These are phyloP conservation scores for Colletotrichum destructivum DNA, from an alignment of 2,329 filamentous ascomycete genomes.

Conservation along the genomic window DNA sequence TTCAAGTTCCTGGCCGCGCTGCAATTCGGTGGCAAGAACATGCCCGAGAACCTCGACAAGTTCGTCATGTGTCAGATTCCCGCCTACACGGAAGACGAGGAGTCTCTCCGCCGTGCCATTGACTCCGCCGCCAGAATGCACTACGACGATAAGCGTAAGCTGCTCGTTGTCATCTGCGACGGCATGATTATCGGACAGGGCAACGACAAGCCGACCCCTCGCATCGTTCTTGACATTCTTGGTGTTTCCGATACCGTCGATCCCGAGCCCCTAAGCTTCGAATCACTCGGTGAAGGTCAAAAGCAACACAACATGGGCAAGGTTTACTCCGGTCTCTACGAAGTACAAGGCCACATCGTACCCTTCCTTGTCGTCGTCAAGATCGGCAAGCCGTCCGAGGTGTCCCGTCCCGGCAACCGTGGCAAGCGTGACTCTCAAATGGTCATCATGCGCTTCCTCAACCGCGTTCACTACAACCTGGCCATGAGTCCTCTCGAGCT, in stretches of 20 bases:
- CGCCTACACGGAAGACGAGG: conserved; percentile 98
- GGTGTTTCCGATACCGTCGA: conserved; percentile 95
- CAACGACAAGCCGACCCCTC: conserved; percentile 94
- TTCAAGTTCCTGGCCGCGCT: conserved; percentile 98
- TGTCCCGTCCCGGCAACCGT: conserved; percentile 94
- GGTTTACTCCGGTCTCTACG: conserved; percentile 96
- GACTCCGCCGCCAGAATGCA: conserved; percentile 96
- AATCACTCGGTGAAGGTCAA: conserved; percentile 93
- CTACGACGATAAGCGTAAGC: conserved; percentile 98
- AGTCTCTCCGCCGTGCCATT: conserved; percentile 95
- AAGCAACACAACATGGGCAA: conserved; percentile 99
- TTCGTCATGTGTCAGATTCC: conserved; percentile 98
- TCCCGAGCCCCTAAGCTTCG: conserved; percentile 95
- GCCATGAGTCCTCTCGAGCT: conserved; percentile 97
- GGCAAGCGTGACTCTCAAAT: conserved; percentile 99
- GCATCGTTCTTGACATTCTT: conserved; percentile 96
- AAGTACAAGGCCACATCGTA: conserved; percentile 97
- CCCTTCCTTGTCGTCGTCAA: conserved; percentile 98
- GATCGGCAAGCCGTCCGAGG: conserved; percentile 97
- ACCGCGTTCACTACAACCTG: conserved; percentile 97
- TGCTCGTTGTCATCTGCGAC: conserved; percentile 92
- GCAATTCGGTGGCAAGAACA: conserved; percentile 91
- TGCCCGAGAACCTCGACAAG: conserved; percentile 97
- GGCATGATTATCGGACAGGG: conserved; percentile 99
- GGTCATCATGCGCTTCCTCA: conserved; percentile 98